phyloP scores from a whole-genome alignment of 2,329 filamentous ascomycete genomes.

The Fusarium udum region DNA sequence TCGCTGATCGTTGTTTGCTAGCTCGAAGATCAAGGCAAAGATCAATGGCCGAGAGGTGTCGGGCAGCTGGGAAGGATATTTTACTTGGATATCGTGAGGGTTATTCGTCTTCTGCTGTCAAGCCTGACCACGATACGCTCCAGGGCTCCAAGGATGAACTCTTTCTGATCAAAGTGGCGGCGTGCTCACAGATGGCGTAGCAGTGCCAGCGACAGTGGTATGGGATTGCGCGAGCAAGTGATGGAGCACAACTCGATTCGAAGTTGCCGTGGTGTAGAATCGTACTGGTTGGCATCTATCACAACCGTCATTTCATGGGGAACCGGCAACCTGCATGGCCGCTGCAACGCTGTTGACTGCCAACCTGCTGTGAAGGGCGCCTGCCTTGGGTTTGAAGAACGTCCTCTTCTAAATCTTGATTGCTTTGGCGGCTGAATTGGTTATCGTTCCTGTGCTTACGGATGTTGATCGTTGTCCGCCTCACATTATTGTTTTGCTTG shows the following conservation, averaged over 20 bases:
- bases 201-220: neutral
- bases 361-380: neutral
- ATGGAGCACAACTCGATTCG: neutral
- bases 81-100: neutral
- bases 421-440: neutral
- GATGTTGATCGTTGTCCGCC: neutral
- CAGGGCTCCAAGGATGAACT: neutral
- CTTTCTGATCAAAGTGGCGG: neutral
- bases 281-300: no score
- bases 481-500: neutral
- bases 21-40: neutral
- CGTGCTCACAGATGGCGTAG: no score
- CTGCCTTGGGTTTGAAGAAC: neutral
- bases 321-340: neutral
- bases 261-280: neutral
- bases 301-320: neutral
- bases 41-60: neutral
- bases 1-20: accelerated
- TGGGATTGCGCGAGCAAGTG: neutral
- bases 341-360: neutral
- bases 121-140: neutral
- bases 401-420: accelerated
- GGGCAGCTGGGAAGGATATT: no score
- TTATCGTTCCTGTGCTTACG: neutral
- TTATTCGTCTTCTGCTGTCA: neutral